A percentile compares a stretch with the other conserved stretches of the same genome.
Evolutionary conservation across 1,139 yeast genomes (phyloP).

Genomic region (Protomyces pachydermus): DNA sequence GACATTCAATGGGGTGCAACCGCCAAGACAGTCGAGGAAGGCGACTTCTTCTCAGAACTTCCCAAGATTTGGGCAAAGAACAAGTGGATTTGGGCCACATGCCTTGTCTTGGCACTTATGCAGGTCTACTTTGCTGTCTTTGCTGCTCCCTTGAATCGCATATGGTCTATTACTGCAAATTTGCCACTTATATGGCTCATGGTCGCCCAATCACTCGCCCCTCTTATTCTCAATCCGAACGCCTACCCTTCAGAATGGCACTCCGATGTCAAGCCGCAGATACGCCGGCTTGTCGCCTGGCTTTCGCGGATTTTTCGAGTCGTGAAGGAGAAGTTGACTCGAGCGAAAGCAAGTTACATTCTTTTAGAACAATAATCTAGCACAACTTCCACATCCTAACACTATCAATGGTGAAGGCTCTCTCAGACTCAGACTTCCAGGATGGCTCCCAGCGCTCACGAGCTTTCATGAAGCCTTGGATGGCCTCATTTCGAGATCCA

Average conservation of each 20-base stretch:
- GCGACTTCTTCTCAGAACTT: conserved; percentile 30
- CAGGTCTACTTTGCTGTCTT: conserved; percentile 20
- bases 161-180: conserved; percentile 18
- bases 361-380: not conserved
- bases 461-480: conserved; percentile 22
- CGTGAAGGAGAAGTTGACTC: not conserved
- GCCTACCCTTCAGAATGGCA: conserved; percentile 25
- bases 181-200: conserved; percentile 30
- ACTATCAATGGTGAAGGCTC: conserved; percentile 9
- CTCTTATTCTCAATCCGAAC: conserved; percentile 27
- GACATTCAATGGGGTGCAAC: conserved; percentile 33
- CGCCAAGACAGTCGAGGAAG: conserved; percentile 30
- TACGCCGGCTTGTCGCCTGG: not conserved
- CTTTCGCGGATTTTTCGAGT: not conserved
- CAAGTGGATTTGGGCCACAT: conserved; percentile 14
- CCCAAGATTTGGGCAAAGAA: conserved; percentile 29
- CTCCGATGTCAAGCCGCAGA: conserved; percentile 8
- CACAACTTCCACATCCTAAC: conserved; percentile 26
- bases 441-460: conserved; percentile 16
- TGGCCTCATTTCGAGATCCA: conserved; percentile 27
- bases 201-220: conserved; percentile 27
- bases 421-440: conserved; percentile 16
- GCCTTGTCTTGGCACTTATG: conserved; percentile 3
- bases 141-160: conserved; percentile 14
- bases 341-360: not conserved